phyloP scores from a whole-genome alignment of 2,329 filamentous ascomycete species.

The Fusarium vanettenii region DNA sequence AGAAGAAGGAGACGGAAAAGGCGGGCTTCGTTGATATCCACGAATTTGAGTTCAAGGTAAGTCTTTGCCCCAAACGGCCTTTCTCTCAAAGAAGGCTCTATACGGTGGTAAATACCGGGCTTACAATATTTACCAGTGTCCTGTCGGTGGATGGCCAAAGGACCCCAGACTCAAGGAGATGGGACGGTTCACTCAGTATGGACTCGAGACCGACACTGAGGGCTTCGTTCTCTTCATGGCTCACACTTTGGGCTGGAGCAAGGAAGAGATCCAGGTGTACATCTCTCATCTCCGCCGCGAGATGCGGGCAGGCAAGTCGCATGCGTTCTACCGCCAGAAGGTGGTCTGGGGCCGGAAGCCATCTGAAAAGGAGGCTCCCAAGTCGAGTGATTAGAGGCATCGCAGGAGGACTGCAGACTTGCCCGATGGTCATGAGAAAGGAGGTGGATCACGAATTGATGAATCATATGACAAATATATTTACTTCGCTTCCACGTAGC shows the following conservation, averaged over 20 bases:
- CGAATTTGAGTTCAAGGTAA: slow-evolving; percentile 5
- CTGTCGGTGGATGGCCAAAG: background rate
- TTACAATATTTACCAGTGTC: background rate
- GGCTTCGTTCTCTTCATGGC: background rate
- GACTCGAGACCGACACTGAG: background rate
- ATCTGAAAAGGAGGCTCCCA: background rate
- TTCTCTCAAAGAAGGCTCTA: background rate
- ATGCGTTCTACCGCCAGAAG: background rate
- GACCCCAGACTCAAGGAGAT: background rate
- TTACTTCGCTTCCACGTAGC: background rate
- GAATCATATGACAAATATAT: background rate
- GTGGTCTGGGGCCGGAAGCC: background rate
- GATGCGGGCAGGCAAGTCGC: background rate
- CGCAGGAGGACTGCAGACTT: background rate
- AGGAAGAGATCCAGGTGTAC: background rate
- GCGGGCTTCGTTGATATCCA: slow-evolving; percentile 22
- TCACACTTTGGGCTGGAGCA: background rate
- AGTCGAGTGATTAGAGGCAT: background rate
- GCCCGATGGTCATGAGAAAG: background rate
- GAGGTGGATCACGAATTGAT: background rate
- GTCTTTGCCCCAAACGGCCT: background rate
- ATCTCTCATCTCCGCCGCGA: background rate
- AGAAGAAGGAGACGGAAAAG: slow-evolving; percentile 13
- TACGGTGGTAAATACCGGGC: background rate
- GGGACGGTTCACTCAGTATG: background rate